These are phyloP conservation scores for Simmondsia chinensis DNA, from an alignment of 148 eudicot species.

Conservation along the genomic window DNA sequence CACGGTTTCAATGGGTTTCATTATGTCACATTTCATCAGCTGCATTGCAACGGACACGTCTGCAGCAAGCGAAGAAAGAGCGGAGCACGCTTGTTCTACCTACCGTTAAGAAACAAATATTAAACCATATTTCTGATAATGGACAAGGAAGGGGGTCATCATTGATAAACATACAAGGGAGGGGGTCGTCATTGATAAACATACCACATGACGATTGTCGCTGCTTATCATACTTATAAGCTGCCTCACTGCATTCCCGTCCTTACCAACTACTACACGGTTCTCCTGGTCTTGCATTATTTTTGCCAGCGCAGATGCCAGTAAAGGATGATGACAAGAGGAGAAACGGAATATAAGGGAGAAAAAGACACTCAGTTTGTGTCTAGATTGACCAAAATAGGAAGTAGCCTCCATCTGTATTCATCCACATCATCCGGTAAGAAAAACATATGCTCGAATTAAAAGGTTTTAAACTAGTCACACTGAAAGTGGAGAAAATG, in stretches of 20 bases:
- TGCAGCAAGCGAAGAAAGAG: constrained; percentile 89
- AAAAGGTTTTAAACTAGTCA: background rate
- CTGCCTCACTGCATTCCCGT: constrained; percentile 97
- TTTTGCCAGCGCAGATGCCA: constrained; percentile 94
- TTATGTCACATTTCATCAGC: constrained; percentile 86
- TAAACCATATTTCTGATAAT: constrained; percentile 6
- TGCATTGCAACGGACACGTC: constrained; percentile 76
- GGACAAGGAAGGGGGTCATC: background rate
- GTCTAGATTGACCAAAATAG: constrained; percentile 87
- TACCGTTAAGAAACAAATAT: constrained; percentile 21
- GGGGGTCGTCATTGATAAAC: constrained; percentile 5
- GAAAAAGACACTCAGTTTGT: constrained; percentile 95
- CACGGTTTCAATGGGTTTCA: constrained; percentile 85
- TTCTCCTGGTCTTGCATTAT: constrained; percentile 88
- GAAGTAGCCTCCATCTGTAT: constrained; percentile 85
- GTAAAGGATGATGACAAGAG: constrained; percentile 95
- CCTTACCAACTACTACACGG: constrained; percentile 81
- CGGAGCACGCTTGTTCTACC: constrained; percentile 99
- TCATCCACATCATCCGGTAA: constrained; percentile 9
- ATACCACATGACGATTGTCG: constrained; percentile 92
- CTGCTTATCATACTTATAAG: constrained; percentile 99
- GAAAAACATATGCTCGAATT: constrained; percentile 8
- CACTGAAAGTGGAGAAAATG: background rate
- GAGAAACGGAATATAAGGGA: constrained; percentile 97
- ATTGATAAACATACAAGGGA: constrained; percentile 20